Conservation (phyloP, 768 basidiomycete genomes). For the Macrolepiota albuminosa region DNA sequence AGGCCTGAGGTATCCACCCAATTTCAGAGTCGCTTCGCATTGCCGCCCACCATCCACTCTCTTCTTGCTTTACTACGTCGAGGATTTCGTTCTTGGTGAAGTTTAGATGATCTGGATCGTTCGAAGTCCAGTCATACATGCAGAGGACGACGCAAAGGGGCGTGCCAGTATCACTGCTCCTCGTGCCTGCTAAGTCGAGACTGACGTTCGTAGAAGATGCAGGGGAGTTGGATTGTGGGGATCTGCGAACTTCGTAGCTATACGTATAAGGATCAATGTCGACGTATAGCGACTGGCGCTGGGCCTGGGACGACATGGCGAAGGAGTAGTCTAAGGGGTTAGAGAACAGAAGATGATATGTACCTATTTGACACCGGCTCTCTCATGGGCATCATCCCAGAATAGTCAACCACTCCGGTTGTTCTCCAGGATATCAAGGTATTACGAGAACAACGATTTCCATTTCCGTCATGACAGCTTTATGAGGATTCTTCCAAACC, state of each 20-base stretch:
- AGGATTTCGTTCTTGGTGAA: slow-evolving; percentile 67
- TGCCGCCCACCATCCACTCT: slow-evolving; percentile 82
- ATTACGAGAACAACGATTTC: neutral
- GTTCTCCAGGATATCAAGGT: neutral
- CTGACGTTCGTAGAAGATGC: slow-evolving; percentile 29
- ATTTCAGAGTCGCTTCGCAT: slow-evolving; percentile 47
- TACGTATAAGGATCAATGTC: slow-evolving; percentile 33
- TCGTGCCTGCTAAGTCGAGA: slow-evolving; percentile 23
- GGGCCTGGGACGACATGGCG: slow-evolving; percentile 21
- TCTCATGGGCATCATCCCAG: slow-evolving; percentile 4
- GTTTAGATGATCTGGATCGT: slow-evolving; percentile 55
- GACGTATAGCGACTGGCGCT: slow-evolving; percentile 37
- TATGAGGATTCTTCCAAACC: neutral
- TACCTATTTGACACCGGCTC: slow-evolving; percentile 1
- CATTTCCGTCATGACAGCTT: neutral
- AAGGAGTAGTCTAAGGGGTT: neutral
- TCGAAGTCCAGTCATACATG: slow-evolving; percentile 61
- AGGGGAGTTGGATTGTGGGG: slow-evolving; percentile 29
- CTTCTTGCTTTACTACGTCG: slow-evolving; percentile 62
- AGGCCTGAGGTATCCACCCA: slow-evolving; percentile 77
- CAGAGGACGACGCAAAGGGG: slow-evolving; percentile 54
- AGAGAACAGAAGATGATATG: neutral
- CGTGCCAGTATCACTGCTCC: slow-evolving; percentile 22
- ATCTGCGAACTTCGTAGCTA: slow-evolving; percentile 22
- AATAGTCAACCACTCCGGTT: neutral